Evolutionary conservation across 2,329 filamentous ascomycete genomes (phyloP).

Genomic region (Aspergillus sp.): DNA sequence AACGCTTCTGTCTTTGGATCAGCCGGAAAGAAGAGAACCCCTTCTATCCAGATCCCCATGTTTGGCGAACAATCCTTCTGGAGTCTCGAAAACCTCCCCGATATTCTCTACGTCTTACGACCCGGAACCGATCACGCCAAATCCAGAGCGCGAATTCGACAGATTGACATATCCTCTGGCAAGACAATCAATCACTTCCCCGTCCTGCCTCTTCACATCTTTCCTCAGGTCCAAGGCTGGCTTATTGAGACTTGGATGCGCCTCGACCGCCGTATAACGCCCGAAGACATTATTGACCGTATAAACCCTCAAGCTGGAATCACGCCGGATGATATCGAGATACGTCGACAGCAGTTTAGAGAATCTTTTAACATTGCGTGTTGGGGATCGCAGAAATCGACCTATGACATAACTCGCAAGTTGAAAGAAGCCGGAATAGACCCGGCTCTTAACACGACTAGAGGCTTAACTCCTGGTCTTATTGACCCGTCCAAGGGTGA

Average conservation of each 20-base stretch:
- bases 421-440: constrained; percentile 16
- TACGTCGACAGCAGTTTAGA: constrained; percentile 11
- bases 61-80: constrained; percentile 6
- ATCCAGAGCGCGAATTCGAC: background rate
- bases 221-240: constrained; percentile 18
- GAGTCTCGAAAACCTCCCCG: background rate
- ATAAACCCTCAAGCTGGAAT: constrained; percentile 10
- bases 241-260: constrained; percentile 22
- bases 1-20: too few relatives aligned
- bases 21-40: too few relatives aligned
- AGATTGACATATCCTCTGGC: background rate
- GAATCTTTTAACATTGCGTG: constrained; percentile 4
- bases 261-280: constrained; percentile 16
- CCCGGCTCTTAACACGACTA: constrained; percentile 10
- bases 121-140: background rate
- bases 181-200: constrained; percentile 8
- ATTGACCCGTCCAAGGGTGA: constrained; percentile 15
- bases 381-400: constrained; percentile 9
- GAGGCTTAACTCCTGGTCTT: constrained; percentile 18
- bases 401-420: background rate
- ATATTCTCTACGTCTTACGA: background rate
- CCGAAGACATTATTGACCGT: constrained; percentile 18
- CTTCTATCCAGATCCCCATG: too few relatives aligned
- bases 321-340: constrained; percentile 2
- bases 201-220: constrained; percentile 13